Evolutionary conservation across 2,329 filamentous ascomycete species (phyloP).

Genomic region (Pyrenochaeta sp.): DNA sequence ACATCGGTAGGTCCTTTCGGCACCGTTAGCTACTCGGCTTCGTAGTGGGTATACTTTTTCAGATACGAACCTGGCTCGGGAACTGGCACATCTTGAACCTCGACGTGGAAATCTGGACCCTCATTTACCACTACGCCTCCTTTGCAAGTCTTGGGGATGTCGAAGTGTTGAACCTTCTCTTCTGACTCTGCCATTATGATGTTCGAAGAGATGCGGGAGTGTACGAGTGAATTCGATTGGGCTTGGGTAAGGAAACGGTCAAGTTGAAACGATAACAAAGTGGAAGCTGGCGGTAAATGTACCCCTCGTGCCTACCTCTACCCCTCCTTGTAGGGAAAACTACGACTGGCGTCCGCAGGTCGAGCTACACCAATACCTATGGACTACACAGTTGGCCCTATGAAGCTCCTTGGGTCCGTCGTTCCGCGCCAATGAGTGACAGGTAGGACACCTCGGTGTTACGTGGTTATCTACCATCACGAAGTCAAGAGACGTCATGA

Average conservation of each 20-base stretch:
- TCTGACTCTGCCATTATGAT: background rate
- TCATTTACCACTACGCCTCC: slow-evolving; percentile 63
- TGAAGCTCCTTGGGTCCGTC: background rate
- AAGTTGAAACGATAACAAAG: background rate
- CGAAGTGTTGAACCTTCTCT: slow-evolving; percentile 37
- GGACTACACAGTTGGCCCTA: background rate
- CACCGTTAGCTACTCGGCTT: slow-evolving; percentile 5
- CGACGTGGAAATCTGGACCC: slow-evolving; percentile 59
- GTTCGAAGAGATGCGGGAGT: background rate
- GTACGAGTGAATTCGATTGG: background rate
- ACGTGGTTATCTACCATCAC: background rate
- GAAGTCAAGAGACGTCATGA: background rate
- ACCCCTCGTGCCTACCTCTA: background rate
- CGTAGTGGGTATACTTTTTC: background rate
- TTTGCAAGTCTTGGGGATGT: slow-evolving; percentile 61
- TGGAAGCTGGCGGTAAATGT: background rate
- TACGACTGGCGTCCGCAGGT: background rate
- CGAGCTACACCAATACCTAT: background rate
- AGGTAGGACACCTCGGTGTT: background rate
- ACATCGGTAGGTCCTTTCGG: slow-evolving; percentile 61
- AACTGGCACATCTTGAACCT: slow-evolving; percentile 58
- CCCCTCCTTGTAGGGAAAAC: slow-evolving; percentile 6
- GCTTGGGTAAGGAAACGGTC: background rate
- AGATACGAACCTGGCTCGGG: slow-evolving; percentile 55
- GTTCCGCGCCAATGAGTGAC: background rate